A percentile compares a stretch with the other conserved stretches of the same genome.
phyloP scores from a whole-genome alignment of 345 rosid genomes.

The Acer saccharum region DNA sequence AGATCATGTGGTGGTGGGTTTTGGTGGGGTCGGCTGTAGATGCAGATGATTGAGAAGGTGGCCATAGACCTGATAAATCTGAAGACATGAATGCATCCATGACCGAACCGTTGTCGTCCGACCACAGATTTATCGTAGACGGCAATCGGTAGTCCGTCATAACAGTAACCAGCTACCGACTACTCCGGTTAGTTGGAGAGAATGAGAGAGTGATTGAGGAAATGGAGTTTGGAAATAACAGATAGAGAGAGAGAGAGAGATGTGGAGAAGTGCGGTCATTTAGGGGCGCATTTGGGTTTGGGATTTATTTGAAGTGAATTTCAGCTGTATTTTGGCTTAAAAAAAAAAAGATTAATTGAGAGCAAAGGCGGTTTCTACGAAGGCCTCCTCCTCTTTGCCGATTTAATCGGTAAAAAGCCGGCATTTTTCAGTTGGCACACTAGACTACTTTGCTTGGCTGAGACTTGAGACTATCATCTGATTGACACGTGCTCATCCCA shows the following conservation, averaged over 20 bases:
- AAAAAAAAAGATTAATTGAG: not conserved
- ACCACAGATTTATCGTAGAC: conserved; percentile 76
- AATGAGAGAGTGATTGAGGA: not conserved
- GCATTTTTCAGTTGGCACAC: conserved; percentile 1
- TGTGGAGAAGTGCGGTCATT: conserved; percentile 10
- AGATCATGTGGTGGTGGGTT: not conserved
- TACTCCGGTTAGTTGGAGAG: not conserved
- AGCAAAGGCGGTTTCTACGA: conserved; percentile 28
- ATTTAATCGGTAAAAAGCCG: conserved; percentile 35
- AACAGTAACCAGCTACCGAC: conserved; percentile 8
- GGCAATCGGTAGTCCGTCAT: conserved; percentile 57
- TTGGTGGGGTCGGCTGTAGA: conserved; percentile 27
- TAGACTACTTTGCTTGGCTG: not conserved
- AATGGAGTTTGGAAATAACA: not conserved
- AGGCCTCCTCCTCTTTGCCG: conserved; percentile 19
- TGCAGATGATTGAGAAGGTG: conserved; percentile 46
- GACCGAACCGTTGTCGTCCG: conserved; percentile 81
- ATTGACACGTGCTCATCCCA: not conserved
- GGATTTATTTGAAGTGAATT: conserved; percentile 43
- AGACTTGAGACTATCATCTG: not conserved
- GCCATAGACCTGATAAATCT: conserved; percentile 78
- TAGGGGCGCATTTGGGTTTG: conserved; percentile 38
- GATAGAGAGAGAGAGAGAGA: not conserved
- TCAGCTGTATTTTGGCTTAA: conserved; percentile 27
- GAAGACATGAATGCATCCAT: conserved; percentile 97